A percentile compares a stretch with the other conserved stretches of the same genome.
These are phyloP conservation scores for Durusdinium trenchii DNA, from an alignment of 73 alveolate species.

Conservation along the genomic window DNA sequence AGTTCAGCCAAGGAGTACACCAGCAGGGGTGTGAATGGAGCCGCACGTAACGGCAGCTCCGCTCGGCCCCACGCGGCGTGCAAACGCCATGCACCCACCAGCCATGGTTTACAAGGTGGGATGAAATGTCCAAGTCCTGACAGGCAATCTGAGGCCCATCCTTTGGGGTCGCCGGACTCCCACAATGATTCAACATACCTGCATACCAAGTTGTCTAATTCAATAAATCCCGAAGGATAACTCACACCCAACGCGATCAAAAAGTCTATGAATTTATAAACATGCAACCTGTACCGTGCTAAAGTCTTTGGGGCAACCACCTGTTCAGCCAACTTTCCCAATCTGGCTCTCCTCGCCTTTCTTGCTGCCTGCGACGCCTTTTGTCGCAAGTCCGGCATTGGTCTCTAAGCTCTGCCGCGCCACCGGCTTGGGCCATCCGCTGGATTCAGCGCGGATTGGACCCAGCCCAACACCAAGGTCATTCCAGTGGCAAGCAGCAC, in stretches of 20 bases:
- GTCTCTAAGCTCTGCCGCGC: not conserved
- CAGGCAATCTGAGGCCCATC: not conserved
- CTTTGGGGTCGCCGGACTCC: not conserved
- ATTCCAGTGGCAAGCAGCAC: not conserved
- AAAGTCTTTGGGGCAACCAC: not conserved
- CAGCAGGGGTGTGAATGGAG: not conserved
- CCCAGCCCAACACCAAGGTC: not conserved
- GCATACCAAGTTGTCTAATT: not conserved
- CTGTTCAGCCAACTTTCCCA: not conserved
- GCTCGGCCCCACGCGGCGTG: not conserved
- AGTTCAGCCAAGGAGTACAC: not conserved
- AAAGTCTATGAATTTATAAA: not conserved
- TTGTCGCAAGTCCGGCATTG: not conserved
- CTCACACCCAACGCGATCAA: not conserved
- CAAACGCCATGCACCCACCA: not conserved
- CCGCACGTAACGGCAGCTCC: not conserved
- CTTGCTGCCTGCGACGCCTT: not conserved
- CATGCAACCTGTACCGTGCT: not conserved
- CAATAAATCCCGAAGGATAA: not conserved
- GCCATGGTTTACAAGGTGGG: not conserved
- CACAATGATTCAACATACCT: not conserved
- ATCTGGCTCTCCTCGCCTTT: not conserved
- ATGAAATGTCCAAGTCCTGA: not conserved
- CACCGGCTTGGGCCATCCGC: not conserved
- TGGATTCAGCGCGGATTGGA: not conserved